phyloP scores from a whole-genome alignment of 208 protist species.

The Crithidia bombi region DNA sequence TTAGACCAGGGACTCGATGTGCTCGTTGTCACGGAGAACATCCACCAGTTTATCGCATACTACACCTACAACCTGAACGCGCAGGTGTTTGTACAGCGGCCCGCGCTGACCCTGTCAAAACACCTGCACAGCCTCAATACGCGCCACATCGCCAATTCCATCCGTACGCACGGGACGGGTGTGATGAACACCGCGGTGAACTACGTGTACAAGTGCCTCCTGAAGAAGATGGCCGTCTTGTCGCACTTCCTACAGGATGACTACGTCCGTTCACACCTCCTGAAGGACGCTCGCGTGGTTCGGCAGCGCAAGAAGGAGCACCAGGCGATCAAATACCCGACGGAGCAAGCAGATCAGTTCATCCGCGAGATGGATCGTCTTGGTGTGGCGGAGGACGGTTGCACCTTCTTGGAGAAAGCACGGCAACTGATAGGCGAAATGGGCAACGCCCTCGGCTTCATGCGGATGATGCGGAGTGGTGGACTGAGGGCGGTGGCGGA shows the following conservation, averaged over 20 bases:
- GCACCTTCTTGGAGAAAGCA: constrained; percentile 94
- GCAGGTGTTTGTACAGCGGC: constrained; percentile 95
- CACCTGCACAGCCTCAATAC: constrained; percentile 96
- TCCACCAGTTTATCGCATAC: constrained; percentile 96
- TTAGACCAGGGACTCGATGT: constrained; percentile 97
- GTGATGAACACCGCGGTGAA: constrained; percentile 99
- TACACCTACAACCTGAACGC: constrained; percentile 98
- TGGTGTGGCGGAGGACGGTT: constrained; percentile 73
- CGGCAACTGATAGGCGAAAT: constrained; percentile 97
- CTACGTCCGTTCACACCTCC: constrained; percentile 93
- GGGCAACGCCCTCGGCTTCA: constrained; percentile 98
- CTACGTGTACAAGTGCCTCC: constrained; percentile 96
- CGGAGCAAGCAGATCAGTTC: constrained; percentile 90
- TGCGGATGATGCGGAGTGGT: constrained; percentile 94
- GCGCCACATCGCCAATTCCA: constrained; percentile 96
- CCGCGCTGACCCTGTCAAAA: constrained; percentile 79
- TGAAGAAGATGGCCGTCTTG: constrained; percentile 94
- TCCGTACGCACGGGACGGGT: constrained; percentile 97
- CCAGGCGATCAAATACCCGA: constrained; percentile 83
- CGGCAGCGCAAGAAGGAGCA: constrained; percentile 63
- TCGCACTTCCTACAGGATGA: constrained; percentile 98
- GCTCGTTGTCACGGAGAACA: constrained; percentile 97
- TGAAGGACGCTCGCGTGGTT: constrained; percentile 77
- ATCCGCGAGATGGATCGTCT: constrained; percentile 94
- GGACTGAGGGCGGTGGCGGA: constrained; percentile 89